Evolutionary conservation across 495 filamentous ascomycete genomes (phyloP), one percentile per base, ranked within the genome.

Genomic region (Parachaetomium inaequale): DNA sequence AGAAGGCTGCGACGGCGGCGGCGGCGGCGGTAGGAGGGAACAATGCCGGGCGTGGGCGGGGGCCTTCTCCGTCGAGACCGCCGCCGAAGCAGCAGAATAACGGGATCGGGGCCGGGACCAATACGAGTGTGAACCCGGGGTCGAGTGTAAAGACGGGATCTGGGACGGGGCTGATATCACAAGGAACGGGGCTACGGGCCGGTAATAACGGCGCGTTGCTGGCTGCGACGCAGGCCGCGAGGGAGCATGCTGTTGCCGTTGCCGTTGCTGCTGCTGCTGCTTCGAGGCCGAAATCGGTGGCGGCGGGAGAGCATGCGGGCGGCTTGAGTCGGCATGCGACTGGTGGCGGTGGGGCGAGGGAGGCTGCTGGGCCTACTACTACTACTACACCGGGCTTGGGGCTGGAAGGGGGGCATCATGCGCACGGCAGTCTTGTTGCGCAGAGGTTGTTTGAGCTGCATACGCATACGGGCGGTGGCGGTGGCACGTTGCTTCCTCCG

Each of bases 131-230:
- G 40, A n/a, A n/a, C 12, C 40, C 4, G 40, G 50, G 56, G 38
- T 11, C 32, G n/a, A n/a, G n/a, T n/a, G n/a, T n/a, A n/a, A n/a
- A n/a, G n/a, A n/a, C 32, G 32, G 32, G 32, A n/a, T n/a, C 11
- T 34, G 32, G 32, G 32, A 34, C 32, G 32, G 32, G 6, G 32
- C 32, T n/a, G n/a, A n/a, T n/a, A n/a, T n/a, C 5, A 34, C 6
- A 34, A 34, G 32, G 32, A 11, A 61, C 64, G 19, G 64, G 64
- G n/a, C 62, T 49, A 21, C 43, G 65, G 29, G 56, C 54, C 12
- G 66, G 54, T 25, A n/a, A n/a, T n/a, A 76, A 77, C 65, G 79
- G 76, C 58, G 82, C 82, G 46, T 71, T 82, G n/a, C 71, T 75
- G 23, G 82, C 82, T 29, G 82, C 82, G 5, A 75, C 74, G 3